phyloP scores from a whole-genome alignment of 345 rosid genomes.

The Corchorus capsularis region DNA sequence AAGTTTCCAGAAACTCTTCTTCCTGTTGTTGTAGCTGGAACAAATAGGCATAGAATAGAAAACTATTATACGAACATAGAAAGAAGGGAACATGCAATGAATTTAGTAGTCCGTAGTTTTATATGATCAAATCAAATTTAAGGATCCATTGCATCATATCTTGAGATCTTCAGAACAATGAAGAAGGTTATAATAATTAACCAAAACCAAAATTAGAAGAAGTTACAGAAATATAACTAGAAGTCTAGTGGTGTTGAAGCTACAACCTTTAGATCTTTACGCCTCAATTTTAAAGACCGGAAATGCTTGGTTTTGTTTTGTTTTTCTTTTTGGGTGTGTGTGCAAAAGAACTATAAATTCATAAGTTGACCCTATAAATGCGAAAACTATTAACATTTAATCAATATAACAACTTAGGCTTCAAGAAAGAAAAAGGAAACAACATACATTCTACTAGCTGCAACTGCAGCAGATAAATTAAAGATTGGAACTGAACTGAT shows the following conservation, averaged over 20 bases:
- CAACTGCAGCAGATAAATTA: constrained; percentile 91
- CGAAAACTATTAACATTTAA: background rate
- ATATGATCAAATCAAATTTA: background rate
- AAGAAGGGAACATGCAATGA: background rate
- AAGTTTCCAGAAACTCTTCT: constrained; percentile 75
- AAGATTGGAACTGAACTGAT: constrained; percentile 90
- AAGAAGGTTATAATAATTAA: background rate
- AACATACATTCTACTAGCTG: constrained; percentile 85
- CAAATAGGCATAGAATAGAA: constrained; percentile 19
- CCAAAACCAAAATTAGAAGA: background rate
- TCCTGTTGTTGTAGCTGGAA: constrained; percentile 86
- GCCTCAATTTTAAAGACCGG: too few relatives aligned
- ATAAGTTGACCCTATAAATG: constrained; percentile 4
- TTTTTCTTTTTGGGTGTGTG: background rate
- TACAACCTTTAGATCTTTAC: constrained; percentile 4
- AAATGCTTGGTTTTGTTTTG: background rate
- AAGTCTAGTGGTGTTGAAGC: background rate
- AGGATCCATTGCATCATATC: background rate
- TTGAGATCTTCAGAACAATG: background rate
- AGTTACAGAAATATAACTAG: background rate
- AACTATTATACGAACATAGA: too few relatives aligned
- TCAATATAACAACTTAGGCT: background rate
- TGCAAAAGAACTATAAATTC: background rate
- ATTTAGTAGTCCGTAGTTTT: background rate
- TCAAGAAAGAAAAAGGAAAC: background rate